Percentiles rank a stretch among this genome's conserved stretches.
These are phyloP conservation scores for Capsicum pubescens DNA, from an alignment of 257 asterid genomes.

Conservation along the genomic window DNA sequence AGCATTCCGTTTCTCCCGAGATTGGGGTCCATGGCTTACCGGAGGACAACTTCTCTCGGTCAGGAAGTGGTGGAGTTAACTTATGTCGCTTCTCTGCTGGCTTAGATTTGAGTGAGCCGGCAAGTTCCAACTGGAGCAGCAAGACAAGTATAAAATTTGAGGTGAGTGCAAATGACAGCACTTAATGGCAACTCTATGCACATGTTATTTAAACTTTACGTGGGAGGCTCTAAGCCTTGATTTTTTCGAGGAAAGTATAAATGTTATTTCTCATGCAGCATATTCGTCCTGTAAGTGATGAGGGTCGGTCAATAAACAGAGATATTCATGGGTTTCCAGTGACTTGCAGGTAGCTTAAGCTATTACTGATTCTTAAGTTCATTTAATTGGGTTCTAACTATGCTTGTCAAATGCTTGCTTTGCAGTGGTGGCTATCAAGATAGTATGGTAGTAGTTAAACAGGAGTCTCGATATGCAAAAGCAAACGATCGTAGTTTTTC, in stretches of 20 bases:
- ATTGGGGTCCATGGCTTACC: slow-evolving; percentile 89
- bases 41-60: slow-evolving; percentile 79
- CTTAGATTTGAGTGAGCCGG: slow-evolving; percentile 90
- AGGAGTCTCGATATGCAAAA: slow-evolving; percentile 89
- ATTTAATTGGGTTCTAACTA: slow-evolving; percentile 23
- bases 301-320: slow-evolving; percentile 78
- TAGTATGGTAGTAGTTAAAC: slow-evolving; percentile 88
- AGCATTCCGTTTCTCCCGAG: slow-evolving; percentile 94
- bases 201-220: slow-evolving; percentile 20
- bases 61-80: slow-evolving; percentile 90
- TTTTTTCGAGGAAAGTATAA: slow-evolving; percentile 4
- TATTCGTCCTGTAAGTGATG: slow-evolving; percentile 78
- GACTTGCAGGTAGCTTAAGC: slow-evolving; percentile 78
- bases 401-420: slow-evolving; percentile 35
- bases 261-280: slow-evolving; percentile 57
- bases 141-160: slow-evolving; percentile 92
- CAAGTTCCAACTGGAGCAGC: slow-evolving; percentile 94
- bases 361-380: slow-evolving; percentile 28
- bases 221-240: background rate
- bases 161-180: slow-evolving; percentile 48
- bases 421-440: slow-evolving; percentile 86
- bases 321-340: slow-evolving; percentile 93
- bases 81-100: slow-evolving; percentile 87
- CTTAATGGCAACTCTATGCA: slow-evolving; percentile 21
- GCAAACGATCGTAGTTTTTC: slow-evolving; percentile 76